Evolutionary conservation across 2,329 filamentous ascomycete species (phyloP).

Genomic region (Aspergillus clavatus): DNA sequence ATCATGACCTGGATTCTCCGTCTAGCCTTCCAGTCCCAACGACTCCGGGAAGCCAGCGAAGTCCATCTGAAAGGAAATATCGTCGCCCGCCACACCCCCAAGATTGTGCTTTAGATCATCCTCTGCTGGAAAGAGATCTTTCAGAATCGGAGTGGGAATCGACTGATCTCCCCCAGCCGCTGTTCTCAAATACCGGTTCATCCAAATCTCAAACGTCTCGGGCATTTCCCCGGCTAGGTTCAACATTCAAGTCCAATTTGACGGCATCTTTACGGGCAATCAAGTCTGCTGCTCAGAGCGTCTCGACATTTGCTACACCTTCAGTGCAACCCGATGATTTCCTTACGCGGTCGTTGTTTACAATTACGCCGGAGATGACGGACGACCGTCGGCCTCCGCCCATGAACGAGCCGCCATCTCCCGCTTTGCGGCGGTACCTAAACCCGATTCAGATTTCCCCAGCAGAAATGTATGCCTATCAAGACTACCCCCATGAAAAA

Average conservation of each 20-base stretch:
- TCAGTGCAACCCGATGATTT: conserved; percentile 54
- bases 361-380: conserved; percentile 53
- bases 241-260: conserved; percentile 58
- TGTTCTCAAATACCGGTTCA: conserved; percentile 8
- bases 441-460: conserved; percentile 51
- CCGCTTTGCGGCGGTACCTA: conserved; percentile 56
- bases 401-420: conserved; percentile 50
- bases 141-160: conserved; percentile 18
- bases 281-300: conserved; percentile 56
- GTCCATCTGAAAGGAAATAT: conserved; percentile 37
- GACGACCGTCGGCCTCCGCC: conserved; percentile 57
- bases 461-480: conserved; percentile 43
- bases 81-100: conserved; percentile 50
- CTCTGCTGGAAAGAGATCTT: conserved; percentile 44
- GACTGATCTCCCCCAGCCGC: conserved; percentile 7
- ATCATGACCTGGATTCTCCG: conserved; percentile 47
- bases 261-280: conserved; percentile 59
- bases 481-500: conserved; percentile 36
- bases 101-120: conserved; percentile 55
- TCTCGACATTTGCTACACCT: conserved; percentile 54
- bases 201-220: conserved; percentile 24
- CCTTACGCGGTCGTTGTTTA: conserved; percentile 54
- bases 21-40: conserved; percentile 40
- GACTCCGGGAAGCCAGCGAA: conserved; percentile 37
- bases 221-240: conserved; percentile 40